A percentile compares a stretch with the other conserved stretches of the same genome.
Conservation (phyloP, 108 stramenopile genomes). For the Fragilariopsis cylindrus region DNA sequence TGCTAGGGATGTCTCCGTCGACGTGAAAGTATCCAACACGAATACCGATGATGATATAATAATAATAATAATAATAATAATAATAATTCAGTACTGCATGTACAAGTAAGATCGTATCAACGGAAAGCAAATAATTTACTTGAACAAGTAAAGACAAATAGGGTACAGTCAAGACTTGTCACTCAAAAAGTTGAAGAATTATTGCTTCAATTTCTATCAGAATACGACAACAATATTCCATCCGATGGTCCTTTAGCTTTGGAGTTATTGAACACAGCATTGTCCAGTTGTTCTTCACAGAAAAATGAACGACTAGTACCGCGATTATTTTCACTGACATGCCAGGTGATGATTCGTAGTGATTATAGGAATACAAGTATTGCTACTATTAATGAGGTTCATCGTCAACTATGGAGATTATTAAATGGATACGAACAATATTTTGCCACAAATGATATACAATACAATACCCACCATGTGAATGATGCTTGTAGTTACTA, state of each 20-base stretch:
- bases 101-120: slow-evolving; percentile 3
- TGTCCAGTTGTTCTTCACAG: slow-evolving; percentile 14
- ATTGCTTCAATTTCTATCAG: slow-evolving; percentile 12
- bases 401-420: slow-evolving; percentile 28
- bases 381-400: slow-evolving; percentile 20
- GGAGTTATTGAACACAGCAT: slow-evolving; percentile 27
- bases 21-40: too few relatives aligned
- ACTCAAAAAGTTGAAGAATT: slow-evolving; percentile 34
- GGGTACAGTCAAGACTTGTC: slow-evolving; percentile 16
- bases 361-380: not conserved
- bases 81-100: too few relatives aligned
- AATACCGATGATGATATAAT: too few relatives aligned
- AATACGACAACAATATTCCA: slow-evolving; percentile 3
- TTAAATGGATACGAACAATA: slow-evolving; percentile 20
- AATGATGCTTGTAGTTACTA: slow-evolving; percentile 33
- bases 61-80: too few relatives aligned
- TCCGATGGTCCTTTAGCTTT: slow-evolving; percentile 29
- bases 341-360: slow-evolving; percentile 28
- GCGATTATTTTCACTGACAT: slow-evolving; percentile 31
- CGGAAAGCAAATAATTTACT: slow-evolving; percentile 10
- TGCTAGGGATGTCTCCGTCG: too few relatives aligned
- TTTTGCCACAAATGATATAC: slow-evolving; percentile 21
- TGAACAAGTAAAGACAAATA: slow-evolving; percentile 10
- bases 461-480: slow-evolving; percentile 37
- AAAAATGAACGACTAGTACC: slow-evolving; percentile 29